Percentiles rank a stretch among this genome's conserved stretches.
phyloP scores from a whole-genome alignment of 2,329 filamentous ascomycete species.

The Colletotrichum sublineola region DNA sequence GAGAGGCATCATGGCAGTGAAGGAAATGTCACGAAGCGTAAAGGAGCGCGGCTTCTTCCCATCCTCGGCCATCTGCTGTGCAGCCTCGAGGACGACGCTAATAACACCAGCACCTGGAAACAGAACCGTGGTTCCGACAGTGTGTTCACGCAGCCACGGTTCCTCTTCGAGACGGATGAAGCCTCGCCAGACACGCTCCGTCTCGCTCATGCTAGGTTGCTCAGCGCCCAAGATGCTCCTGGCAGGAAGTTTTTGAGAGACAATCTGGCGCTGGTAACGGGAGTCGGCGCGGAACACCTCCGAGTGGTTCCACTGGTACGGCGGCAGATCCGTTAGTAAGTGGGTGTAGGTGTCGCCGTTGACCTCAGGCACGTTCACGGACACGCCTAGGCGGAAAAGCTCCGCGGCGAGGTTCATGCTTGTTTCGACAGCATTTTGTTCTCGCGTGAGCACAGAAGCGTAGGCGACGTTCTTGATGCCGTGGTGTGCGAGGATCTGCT shows the following conservation, averaged over 20 bases:
- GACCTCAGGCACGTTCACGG: background rate
- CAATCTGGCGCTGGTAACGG: background rate
- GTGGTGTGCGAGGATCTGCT: conserved; percentile 45
- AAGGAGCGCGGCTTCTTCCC: background rate
- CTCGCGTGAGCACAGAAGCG: background rate
- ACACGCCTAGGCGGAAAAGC: background rate
- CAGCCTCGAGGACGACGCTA: conserved; percentile 46
- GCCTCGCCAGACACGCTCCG: conserved; percentile 18
- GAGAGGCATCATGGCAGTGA: background rate
- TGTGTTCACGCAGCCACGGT: conserved; percentile 58
- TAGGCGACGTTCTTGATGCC: conserved; percentile 17
- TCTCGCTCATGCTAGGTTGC: conserved; percentile 55
- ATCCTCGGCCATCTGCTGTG: conserved; percentile 24
- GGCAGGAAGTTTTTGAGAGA: background rate
- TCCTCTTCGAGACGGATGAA: conserved; percentile 27
- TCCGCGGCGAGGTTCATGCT: conserved; percentile 58
- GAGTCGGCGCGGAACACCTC: background rate
- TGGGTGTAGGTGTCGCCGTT: conserved; percentile 1
- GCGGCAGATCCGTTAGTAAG: conserved; percentile 28
- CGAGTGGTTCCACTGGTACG: conserved; percentile 31
- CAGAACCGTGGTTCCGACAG: conserved; percentile 57
- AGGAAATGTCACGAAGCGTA: background rate
- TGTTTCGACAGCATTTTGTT: conserved; percentile 46
- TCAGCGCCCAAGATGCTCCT: background rate
- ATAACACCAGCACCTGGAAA: conserved; percentile 54